Evolutionary conservation across 108 stramenopile species (phyloP), one percentile per base, ranked within the genome.

Genomic region (Cylindrotheca closterium): DNA sequence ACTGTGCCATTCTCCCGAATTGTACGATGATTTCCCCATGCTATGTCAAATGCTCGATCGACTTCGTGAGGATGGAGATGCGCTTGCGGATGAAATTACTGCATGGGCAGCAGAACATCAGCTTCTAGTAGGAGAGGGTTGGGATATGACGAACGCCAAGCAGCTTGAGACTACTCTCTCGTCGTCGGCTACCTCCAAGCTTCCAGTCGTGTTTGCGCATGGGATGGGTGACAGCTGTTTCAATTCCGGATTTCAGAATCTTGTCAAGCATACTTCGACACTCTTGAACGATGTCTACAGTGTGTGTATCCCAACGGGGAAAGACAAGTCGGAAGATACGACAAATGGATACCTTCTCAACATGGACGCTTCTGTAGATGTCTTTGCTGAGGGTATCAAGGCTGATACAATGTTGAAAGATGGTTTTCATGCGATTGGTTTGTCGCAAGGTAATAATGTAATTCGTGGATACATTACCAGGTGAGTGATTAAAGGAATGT

Each of bases 181-280:
- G 7, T 42, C 29, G 1, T 5, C 37, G 19, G 8, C 17, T 51
- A 19, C 18, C 32, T 8, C 22, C 2, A 51, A 76, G 52, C 51
- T 83, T 29, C 83, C 83, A 2, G 73, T 85, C n/a, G 83, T 79
- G 19, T 66, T 77, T 64, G 79, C 83, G 2, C 83, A 84, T 70
- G 83, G 83, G 33, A 84, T 84, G 75, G 90, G 86, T 10, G 90
- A 92, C 67, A 73, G 73, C 0, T 92, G 90, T 70, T 88, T 84
- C 78, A 92, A 92, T 68, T 24, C 46, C 2, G 90, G 90, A 18
- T 86, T 92, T 82, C 71, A 80, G 58, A 30, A 60, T 18, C 64
- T 92, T 52, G 71, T 67, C 21, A 31, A 82, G 47, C 70, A 61
- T 29, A 60, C 66, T 2, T 74, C 79, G 4, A 42, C 61, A 10